phyloP scores from a whole-genome alignment of 768 basidiomycete species.

The Ramaria sp. region DNA sequence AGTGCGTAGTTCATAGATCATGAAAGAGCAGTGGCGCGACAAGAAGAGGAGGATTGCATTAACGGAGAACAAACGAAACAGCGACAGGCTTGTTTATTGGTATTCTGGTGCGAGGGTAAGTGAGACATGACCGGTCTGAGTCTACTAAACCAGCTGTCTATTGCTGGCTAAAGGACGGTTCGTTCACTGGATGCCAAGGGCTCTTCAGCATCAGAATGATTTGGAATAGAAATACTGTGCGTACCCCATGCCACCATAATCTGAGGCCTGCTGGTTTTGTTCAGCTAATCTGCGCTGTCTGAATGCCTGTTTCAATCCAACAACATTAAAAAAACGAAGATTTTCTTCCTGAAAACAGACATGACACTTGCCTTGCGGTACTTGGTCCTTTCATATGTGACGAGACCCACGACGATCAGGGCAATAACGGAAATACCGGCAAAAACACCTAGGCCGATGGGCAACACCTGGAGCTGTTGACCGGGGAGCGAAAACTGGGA shows the following conservation, averaged over 20 bases:
- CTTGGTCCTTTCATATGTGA: conserved; percentile 80
- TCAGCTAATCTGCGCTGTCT: conserved; percentile 65
- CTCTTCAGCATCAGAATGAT: background rate
- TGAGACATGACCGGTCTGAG: background rate
- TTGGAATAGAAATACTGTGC: conserved; percentile 10
- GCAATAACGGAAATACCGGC: conserved; percentile 80
- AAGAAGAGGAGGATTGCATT: background rate
- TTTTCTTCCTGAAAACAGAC: too few relatives aligned
- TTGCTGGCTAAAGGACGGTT: background rate
- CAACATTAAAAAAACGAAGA: background rate
- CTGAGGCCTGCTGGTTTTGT: conserved; percentile 40
- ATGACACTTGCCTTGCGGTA: conserved; percentile 55
- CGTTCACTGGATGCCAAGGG: background rate
- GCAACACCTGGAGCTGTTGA: conserved; percentile 60
- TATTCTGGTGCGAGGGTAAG: background rate
- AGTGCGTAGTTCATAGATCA: too few relatives aligned
- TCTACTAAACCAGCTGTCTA: background rate
- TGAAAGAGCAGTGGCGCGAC: background rate
- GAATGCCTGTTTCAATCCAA: conserved; percentile 41
- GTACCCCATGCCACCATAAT: conserved; percentile 48
- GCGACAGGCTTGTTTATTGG: background rate
- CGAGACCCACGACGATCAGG: conserved; percentile 68
- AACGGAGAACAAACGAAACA: background rate
- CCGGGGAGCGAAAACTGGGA: conserved; percentile 50
- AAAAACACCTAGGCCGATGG: conserved; percentile 75